Percentiles rank a stretch among this genome's conserved stretches.
Conservation (phyloP, 176 grass and related monocot genomes). For the Pharus latifolius region DNA sequence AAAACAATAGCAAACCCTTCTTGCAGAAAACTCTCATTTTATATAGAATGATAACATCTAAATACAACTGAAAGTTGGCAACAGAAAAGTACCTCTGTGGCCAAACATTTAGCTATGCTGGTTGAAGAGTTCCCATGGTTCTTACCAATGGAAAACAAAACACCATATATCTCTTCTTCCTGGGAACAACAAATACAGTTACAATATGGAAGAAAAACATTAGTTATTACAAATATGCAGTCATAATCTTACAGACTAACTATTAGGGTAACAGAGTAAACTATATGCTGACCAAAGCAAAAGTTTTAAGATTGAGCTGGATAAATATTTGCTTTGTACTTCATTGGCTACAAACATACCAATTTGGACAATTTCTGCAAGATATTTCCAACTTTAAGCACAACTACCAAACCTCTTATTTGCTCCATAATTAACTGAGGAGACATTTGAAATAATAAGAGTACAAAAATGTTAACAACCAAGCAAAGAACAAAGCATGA, state of each 20-base stretch:
- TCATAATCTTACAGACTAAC: background rate
- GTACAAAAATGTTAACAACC: background rate
- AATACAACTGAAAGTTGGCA: background rate
- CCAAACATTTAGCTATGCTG: conserved; percentile 68
- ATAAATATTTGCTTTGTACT: background rate
- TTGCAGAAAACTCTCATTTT: background rate
- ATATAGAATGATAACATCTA: background rate
- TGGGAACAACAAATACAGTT: conserved; percentile 41
- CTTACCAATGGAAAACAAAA: conserved; percentile 73
- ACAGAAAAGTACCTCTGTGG: conserved; percentile 62
- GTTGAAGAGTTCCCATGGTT: conserved; percentile 59
- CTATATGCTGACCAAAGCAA: background rate
- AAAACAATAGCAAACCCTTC: too few species aligned
- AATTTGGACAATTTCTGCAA: background rate
- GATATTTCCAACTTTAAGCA: background rate
- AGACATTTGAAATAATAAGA: background rate
- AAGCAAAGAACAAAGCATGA: background rate
- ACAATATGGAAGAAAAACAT: conserved; percentile 15
- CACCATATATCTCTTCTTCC: conserved; percentile 69
- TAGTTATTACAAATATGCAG: background rate
- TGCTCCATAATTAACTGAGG: background rate
- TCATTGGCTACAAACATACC: background rate
- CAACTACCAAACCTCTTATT: background rate
- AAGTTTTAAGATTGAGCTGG: background rate
- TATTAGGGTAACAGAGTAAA: background rate